Evolutionary conservation across 495 filamentous ascomycete genomes (phyloP).

Genomic region (Hyaloscypha variabilis): DNA sequence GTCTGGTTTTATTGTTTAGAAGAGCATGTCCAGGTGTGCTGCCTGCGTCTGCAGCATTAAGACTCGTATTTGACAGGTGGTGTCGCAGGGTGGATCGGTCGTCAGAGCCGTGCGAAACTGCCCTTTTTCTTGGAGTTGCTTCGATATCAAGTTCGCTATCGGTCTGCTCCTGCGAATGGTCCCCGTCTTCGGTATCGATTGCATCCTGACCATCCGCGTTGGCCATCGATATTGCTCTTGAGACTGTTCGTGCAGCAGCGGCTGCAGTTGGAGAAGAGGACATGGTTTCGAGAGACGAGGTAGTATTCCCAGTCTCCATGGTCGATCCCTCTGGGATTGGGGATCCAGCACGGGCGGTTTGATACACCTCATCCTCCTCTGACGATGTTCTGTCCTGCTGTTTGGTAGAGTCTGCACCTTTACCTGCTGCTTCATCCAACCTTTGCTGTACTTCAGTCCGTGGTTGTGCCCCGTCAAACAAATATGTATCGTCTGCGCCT

Average conservation of each 20-base stretch:
- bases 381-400: conserved; percentile 26
- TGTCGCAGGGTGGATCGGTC: conserved; percentile 42
- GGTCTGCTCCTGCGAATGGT: conserved; percentile 21
- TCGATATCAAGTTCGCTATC: conserved; percentile 34
- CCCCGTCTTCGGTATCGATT: conserved; percentile 3
- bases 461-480: conserved; percentile 55
- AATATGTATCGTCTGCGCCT: conserved; percentile 63
- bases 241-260: conserved; percentile 59
- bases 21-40: conserved; percentile 35
- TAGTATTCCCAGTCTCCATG: conserved; percentile 47
- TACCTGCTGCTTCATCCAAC: not conserved
- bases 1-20: conserved; percentile 34
- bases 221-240: conserved; percentile 50
- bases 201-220: conserved; percentile 29
- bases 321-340: conserved; percentile 27
- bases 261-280: conserved; percentile 70
- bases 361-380: not conserved
- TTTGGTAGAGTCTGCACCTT: conserved; percentile 18
- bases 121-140: conserved; percentile 43
- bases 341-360: conserved; percentile 17
- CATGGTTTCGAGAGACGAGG: conserved; percentile 61
- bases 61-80: conserved; percentile 35
- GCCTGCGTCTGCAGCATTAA: conserved; percentile 31
- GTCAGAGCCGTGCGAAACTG: conserved; percentile 39
- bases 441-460: not conserved